phyloP scores from a whole-genome alignment of 2,329 filamentous ascomycete species.

The Fragosphaeria purpurea region DNA sequence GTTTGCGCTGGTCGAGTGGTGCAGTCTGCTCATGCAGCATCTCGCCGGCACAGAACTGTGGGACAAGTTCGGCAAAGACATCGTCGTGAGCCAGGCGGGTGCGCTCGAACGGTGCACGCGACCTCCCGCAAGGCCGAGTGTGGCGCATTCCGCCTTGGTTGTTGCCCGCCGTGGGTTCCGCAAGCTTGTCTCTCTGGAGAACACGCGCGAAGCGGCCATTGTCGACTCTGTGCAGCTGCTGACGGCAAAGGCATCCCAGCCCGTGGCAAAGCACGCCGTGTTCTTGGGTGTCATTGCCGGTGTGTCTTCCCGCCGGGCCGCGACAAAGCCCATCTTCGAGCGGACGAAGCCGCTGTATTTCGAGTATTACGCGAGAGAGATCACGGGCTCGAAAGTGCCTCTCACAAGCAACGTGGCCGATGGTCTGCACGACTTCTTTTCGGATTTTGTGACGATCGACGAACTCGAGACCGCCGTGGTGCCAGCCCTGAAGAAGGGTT shows the following conservation, averaged over 20 bases:
- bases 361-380: constrained; percentile 74
- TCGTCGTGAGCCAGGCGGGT: constrained; percentile 60
- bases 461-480: constrained; percentile 69
- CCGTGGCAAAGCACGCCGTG: constrained; percentile 60
- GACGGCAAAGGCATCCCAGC: constrained; percentile 54
- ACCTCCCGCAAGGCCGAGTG: constrained; percentile 48
- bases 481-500: constrained; percentile 75
- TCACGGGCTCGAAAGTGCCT: constrained; percentile 65
- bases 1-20: constrained; percentile 89
- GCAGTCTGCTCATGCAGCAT: constrained; percentile 65
- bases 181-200: constrained; percentile 53
- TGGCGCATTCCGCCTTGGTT: constrained; percentile 64
- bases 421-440: constrained; percentile 75
- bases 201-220: constrained; percentile 51
- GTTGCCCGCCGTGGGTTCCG: constrained; percentile 73
- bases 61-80: constrained; percentile 53
- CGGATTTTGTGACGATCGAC: constrained; percentile 58
- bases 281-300: constrained; percentile 81
- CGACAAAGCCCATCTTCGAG: constrained; percentile 52
- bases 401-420: constrained; percentile 63
- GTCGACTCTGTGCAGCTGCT: constrained; percentile 54
- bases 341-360: constrained; percentile 62
- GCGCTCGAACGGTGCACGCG: constrained; percentile 69
- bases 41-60: constrained; percentile 52
- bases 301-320: constrained; percentile 63